Conservation (phyloP, 352 stramenopile genomes). For the Phytophthora kernoviae region DNA sequence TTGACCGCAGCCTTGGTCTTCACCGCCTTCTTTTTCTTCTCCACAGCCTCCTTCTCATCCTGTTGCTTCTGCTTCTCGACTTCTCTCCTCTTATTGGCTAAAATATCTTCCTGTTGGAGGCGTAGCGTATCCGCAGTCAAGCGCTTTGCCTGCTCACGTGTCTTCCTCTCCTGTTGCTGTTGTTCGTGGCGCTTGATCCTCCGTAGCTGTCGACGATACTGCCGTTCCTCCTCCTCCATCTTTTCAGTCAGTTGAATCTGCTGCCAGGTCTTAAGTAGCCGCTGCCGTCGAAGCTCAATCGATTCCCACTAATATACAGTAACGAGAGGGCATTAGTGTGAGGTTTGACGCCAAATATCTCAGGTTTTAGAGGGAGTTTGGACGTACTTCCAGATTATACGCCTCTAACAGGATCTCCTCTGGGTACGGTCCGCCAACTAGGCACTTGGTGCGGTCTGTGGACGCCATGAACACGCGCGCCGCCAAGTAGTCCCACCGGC, state of each 20-base stretch:
- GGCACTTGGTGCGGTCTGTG: conserved; percentile 8
- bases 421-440: conserved; percentile 22
- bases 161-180: conserved; percentile 15
- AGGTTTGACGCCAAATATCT: conserved; percentile 4
- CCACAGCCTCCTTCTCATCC: conserved; percentile 19
- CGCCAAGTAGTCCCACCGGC: background rate
- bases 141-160: conserved; percentile 5
- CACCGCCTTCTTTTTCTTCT: conserved; percentile 4
- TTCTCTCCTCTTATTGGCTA: background rate
- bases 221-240: conserved; percentile 57
- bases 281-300: conserved; percentile 60
- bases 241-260: conserved; percentile 53
- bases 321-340: background rate
- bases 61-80: conserved; percentile 12
- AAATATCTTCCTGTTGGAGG: background rate
- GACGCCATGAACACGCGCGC: conserved; percentile 31
- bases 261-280: conserved; percentile 62
- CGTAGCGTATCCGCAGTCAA: conserved; percentile 5
- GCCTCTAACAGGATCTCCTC: conserved; percentile 69
- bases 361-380: background rate
- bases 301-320: conserved; percentile 51
- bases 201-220: conserved; percentile 36
- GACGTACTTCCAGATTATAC: conserved; percentile 64
- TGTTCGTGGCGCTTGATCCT: conserved; percentile 28
- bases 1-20: conserved; percentile 14